These are phyloP conservation scores for Cercospora sp. DNA, from an alignment of 2,329 filamentous ascomycete genomes.

Conservation along the genomic window DNA sequence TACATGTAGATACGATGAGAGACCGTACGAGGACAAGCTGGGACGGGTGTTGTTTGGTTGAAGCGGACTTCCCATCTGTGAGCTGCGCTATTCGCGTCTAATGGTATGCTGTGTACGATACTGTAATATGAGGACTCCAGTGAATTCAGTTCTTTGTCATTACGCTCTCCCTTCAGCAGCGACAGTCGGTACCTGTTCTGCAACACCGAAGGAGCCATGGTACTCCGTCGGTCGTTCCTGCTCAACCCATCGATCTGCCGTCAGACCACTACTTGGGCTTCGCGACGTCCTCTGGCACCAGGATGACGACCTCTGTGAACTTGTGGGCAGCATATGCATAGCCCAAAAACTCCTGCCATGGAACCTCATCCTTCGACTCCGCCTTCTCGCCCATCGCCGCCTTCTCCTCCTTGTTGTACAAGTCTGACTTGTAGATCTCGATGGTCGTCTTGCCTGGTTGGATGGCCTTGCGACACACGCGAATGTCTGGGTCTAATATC, in stretches of 20 bases:
- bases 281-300: slow-evolving; percentile 1
- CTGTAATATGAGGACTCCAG: neutral
- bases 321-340: slow-evolving; percentile 19
- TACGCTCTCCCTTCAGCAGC: no score
- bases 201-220: neutral
- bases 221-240: no score
- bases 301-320: slow-evolving; percentile 18
- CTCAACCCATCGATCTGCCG: neutral
- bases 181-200: neutral
- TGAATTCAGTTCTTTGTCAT: no score
- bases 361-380: slow-evolving; percentile 13
- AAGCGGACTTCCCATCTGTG: neutral
- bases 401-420: slow-evolving; percentile 18
- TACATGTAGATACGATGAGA: neutral
- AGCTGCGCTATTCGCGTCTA: neutral
- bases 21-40: neutral
- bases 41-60: neutral
- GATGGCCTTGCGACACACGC: slow-evolving; percentile 19
- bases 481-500: slow-evolving; percentile 18
- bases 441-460: slow-evolving; percentile 11
- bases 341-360: slow-evolving; percentile 21
- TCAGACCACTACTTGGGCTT: neutral
- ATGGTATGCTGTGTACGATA: neutral
- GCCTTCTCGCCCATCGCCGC: neutral
- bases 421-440: slow-evolving; percentile 24